Conservation (phyloP, 2,329 filamentous ascomycete species). For the Neopestalotiopsis rosae region DNA sequence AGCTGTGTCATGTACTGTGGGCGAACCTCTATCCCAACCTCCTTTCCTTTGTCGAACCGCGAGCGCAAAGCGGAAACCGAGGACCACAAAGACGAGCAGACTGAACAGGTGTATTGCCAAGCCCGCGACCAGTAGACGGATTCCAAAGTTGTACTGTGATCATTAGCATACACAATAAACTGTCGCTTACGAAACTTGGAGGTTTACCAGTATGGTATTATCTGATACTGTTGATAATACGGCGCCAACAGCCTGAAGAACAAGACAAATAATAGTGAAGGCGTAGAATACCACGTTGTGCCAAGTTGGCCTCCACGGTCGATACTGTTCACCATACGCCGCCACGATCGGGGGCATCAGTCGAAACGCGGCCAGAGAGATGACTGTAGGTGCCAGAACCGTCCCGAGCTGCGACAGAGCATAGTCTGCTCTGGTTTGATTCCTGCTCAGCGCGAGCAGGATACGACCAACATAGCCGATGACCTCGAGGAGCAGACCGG, state of each 20-base stretch:
- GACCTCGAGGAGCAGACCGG: constrained; percentile 49
- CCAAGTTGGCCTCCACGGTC: constrained; percentile 40
- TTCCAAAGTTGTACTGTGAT: constrained; percentile 33
- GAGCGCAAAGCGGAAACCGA: constrained; percentile 47
- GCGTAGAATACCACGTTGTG: constrained; percentile 32
- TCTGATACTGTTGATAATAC: constrained; percentile 44
- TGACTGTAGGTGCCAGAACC: constrained; percentile 50
- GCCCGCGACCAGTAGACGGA: constrained; percentile 48
- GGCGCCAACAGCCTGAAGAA: constrained; percentile 47
- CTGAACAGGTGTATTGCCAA: constrained; percentile 49
- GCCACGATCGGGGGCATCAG: constrained; percentile 52
- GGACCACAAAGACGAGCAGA: constrained; percentile 43
- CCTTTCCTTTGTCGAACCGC: constrained; percentile 43
- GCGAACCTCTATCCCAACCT: constrained; percentile 44
- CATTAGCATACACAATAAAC: constrained; percentile 32
- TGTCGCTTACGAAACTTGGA: not conserved
- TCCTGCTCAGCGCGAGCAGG: constrained; percentile 40
- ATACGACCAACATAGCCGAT: constrained; percentile 53
- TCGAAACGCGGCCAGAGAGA: constrained; percentile 49
- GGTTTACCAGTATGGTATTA: constrained; percentile 41
- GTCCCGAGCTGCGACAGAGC: constrained; percentile 53
- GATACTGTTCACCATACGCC: constrained; percentile 51
- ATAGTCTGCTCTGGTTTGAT: constrained; percentile 43
- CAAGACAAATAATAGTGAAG: constrained; percentile 27
- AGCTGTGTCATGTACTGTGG: constrained; percentile 45